Evolutionary conservation across 2,329 filamentous ascomycete genomes (phyloP).

Genomic region (Aspergillus tanneri): DNA sequence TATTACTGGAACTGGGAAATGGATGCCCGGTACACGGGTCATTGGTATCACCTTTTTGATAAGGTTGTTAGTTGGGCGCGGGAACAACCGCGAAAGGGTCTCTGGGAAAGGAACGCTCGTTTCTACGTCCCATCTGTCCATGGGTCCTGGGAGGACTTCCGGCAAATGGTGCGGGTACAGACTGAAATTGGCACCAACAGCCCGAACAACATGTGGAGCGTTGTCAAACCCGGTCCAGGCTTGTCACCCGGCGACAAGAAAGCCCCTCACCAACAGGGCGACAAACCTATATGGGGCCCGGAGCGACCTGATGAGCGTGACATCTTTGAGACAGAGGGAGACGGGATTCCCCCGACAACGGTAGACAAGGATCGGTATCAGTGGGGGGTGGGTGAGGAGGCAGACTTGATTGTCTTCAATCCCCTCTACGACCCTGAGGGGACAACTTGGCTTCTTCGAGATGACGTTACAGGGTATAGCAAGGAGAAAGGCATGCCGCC

Average conservation of each 20-base stretch:
- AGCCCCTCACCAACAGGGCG: conserved; percentile 41
- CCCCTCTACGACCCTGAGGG: conserved; percentile 87
- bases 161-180: conserved; percentile 72
- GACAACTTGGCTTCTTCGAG: conserved; percentile 77
- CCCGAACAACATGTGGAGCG: conserved; percentile 67
- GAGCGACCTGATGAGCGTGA: conserved; percentile 67
- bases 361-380: conserved; percentile 77
- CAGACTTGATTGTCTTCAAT: conserved; percentile 87
- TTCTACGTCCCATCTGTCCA: conserved; percentile 78
- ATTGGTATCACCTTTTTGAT: conserved; percentile 76
- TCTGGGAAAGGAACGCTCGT: conserved; percentile 76
- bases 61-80: conserved; percentile 69
- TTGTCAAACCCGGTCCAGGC: conserved; percentile 34
- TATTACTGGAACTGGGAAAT: conserved; percentile 88
- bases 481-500: conserved; percentile 60
- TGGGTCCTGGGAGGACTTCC: conserved; percentile 77
- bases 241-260: conserved; percentile 22
- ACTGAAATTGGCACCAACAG: conserved; percentile 67
- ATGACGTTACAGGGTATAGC: conserved; percentile 85
- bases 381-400: conserved; percentile 88
- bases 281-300: conserved; percentile 80
- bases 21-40: conserved; percentile 74
- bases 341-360: conserved; percentile 67
- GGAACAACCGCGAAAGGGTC: conserved; percentile 71
- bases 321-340: conserved; percentile 70